phyloP scores from a whole-genome alignment of 176 grass and related monocot genomes.

The Avena atlantica region DNA sequence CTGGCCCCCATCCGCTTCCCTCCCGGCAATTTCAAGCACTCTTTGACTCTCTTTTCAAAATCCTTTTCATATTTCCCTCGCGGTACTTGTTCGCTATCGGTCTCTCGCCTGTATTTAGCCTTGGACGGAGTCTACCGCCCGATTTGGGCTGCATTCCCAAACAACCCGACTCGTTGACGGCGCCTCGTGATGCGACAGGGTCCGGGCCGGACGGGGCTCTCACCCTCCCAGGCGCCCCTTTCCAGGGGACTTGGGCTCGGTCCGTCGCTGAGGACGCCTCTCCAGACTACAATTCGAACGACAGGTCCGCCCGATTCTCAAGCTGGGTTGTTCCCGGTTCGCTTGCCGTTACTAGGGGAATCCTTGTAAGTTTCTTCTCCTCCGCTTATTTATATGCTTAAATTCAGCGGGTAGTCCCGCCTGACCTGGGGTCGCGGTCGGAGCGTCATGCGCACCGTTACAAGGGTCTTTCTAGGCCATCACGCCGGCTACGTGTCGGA shows the following conservation, averaged over 20 bases:
- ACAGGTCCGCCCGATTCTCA: neutral
- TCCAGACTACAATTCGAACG: too few species aligned
- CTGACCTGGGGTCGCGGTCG: too few species aligned
- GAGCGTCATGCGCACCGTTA: too few species aligned
- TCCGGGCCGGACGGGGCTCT: slow-evolving; percentile 70
- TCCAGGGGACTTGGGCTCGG: neutral
- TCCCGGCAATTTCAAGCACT: slow-evolving; percentile 66
- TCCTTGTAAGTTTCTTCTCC: slow-evolving; percentile 18
- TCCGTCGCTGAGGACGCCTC: too few species aligned
- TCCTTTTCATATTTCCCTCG: slow-evolving; percentile 76
- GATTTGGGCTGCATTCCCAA: slow-evolving; percentile 63
- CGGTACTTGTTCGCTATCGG: slow-evolving; percentile 71
- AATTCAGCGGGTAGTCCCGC: too few species aligned
- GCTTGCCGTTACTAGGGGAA: slow-evolving; percentile 14
- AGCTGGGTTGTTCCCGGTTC: neutral
- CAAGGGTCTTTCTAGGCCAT: too few species aligned
- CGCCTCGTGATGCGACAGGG: slow-evolving; percentile 57
- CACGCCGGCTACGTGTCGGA: too few species aligned
- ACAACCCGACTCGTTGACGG: slow-evolving; percentile 51
- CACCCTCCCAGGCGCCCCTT: slow-evolving; percentile 44
- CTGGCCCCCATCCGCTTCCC: slow-evolving; percentile 22
- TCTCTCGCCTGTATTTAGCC: slow-evolving; percentile 63
- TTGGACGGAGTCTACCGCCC: slow-evolving; percentile 53
- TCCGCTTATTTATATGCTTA: neutral
- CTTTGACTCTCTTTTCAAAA: slow-evolving; percentile 79